These are phyloP conservation scores for Leccinum angustisporum DNA, from an alignment of 1,284 basidiomycete species.

Conservation along the genomic window DNA sequence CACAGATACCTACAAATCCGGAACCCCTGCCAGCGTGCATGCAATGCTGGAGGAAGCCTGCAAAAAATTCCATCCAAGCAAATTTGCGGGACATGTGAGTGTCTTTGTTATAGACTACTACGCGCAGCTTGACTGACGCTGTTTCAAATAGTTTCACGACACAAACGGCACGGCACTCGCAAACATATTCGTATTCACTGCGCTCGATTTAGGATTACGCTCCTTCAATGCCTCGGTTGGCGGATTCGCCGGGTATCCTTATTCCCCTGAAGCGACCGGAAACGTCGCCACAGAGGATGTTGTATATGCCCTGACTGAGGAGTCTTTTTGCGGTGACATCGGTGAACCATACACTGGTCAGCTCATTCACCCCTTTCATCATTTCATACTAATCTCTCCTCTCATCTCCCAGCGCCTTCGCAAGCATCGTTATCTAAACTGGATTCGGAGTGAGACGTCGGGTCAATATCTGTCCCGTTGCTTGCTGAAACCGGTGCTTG, in stretches of 20 bases:
- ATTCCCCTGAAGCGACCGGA: slow-evolving; percentile 90
- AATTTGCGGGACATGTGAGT: slow-evolving; percentile 74
- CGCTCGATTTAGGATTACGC: slow-evolving; percentile 63
- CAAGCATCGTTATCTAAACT: background rate
- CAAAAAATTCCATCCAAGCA: slow-evolving; percentile 58
- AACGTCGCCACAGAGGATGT: slow-evolving; percentile 92
- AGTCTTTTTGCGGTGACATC: slow-evolving; percentile 18
- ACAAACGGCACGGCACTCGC: slow-evolving; percentile 43
- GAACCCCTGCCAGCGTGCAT: slow-evolving; percentile 59
- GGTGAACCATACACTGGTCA: slow-evolving; percentile 13
- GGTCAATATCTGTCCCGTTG: slow-evolving; percentile 60
- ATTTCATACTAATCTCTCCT: too few species aligned
- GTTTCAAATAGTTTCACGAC: slow-evolving; percentile 76
- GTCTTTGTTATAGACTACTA: background rate
- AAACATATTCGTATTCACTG: slow-evolving; percentile 71
- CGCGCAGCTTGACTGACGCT: background rate
- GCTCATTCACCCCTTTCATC: background rate
- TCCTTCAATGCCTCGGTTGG: slow-evolving; percentile 79
- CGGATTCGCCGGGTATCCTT: slow-evolving; percentile 93
- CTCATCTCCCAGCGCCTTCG: background rate
- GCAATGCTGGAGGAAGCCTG: slow-evolving; percentile 31
- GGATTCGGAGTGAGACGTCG: slow-evolving; percentile 55
- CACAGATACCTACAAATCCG: too few species aligned
- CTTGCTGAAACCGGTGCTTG: slow-evolving; percentile 79
- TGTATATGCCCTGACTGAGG: slow-evolving; percentile 75